Evolutionary conservation across 208 protist species (phyloP), one percentile per base, ranked within the genome.

Genomic region (Trypanosoma scelopori): DNA sequence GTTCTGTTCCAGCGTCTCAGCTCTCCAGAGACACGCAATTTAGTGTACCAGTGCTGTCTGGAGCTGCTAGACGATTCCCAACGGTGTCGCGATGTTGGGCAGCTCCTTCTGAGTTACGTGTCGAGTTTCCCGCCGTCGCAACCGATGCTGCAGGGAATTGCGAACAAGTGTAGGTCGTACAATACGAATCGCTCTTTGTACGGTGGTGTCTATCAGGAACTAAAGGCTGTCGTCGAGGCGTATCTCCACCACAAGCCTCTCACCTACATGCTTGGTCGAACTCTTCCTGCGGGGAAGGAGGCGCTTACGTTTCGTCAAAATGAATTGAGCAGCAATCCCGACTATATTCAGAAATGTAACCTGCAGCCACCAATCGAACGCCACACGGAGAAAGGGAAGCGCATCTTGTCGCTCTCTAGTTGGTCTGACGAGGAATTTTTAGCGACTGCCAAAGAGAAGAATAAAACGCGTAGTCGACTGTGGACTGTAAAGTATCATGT

Each of bases 41-140:
- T 78, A 12, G 82, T 87, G 20, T 94, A 88, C 68, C 58, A 80
- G 35, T 89, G 81, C 51, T 91, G 84, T 48, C 71, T 91, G 20
- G 81, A 89, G 25, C 43, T 89, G 3, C 59, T 79, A n/a, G 79
- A 85, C 28, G 82, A 94, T 52, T 62, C 81, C 12, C 78, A 89
- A 20, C 72, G 84, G 16, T 68, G 82, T n/a, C 64, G 74, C 22
- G 64, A 70, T 48, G 73, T 94, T 46, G 81, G 81, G 45, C 70
- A 81, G 58, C 71, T 94, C n/a, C 65, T 93, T 43, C 61, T 87
- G 22, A 76, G 79, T 57, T 83, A 78, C 59, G 68, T 91, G 43
- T 78, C 77, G 23, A 84, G 82, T 51, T 91, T 94, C 52, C 87
- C 84, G 11, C 84, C 87, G 0, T 91, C 82, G 12, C 63, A 72